Conservation (phyloP, 139 green algal genomes). For the Raphidocelis subcapitata region DNA sequence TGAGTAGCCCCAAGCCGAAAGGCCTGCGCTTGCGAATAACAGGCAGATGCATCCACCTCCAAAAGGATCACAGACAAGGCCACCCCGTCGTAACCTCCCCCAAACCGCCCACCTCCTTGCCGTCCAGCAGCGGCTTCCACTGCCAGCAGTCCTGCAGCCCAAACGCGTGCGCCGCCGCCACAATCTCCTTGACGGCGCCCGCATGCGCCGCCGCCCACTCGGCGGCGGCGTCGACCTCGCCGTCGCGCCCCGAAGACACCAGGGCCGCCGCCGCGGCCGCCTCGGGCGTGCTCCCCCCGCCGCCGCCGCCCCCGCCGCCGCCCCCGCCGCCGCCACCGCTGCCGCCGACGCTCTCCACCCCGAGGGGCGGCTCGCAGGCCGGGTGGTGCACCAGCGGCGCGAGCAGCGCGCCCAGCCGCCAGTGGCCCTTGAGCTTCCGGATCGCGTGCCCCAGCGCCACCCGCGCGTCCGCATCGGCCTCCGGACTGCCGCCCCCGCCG, state of each 20-base stretch:
- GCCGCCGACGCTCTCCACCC: conserved; percentile 8
- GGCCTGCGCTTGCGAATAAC: too few relatives aligned
- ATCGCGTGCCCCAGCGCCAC: conserved; percentile 57
- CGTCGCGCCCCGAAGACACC: not conserved
- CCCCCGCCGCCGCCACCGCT: not conserved
- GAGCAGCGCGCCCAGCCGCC: conserved; percentile 40
- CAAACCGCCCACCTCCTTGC: conserved; percentile 15
- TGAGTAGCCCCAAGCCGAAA: too few relatives aligned
- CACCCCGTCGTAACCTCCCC: too few relatives aligned
- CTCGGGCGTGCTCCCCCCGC: not conserved
- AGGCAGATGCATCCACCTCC: too few relatives aligned
- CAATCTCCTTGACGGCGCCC: not conserved
- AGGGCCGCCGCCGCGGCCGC: not conserved
- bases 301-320: not conserved
- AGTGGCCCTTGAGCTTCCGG: conserved; percentile 62
- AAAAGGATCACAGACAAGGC: too few relatives aligned
- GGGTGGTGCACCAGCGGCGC: conserved; percentile 23
- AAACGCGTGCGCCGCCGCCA: conserved; percentile 17
- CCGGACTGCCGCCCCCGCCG: too few relatives aligned
- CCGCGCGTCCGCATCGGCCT: conserved; percentile 27
- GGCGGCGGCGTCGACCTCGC: not conserved
- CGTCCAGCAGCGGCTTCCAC: conserved; percentile 29
- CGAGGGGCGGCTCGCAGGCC: not conserved
- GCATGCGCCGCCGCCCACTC: conserved; percentile 9
- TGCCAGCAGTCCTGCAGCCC: conserved; percentile 21